A percentile compares a stretch with the other conserved stretches of the same genome.
Conservation (phyloP, 1,284 basidiomycete species). For the Grifola frondosa region DNA sequence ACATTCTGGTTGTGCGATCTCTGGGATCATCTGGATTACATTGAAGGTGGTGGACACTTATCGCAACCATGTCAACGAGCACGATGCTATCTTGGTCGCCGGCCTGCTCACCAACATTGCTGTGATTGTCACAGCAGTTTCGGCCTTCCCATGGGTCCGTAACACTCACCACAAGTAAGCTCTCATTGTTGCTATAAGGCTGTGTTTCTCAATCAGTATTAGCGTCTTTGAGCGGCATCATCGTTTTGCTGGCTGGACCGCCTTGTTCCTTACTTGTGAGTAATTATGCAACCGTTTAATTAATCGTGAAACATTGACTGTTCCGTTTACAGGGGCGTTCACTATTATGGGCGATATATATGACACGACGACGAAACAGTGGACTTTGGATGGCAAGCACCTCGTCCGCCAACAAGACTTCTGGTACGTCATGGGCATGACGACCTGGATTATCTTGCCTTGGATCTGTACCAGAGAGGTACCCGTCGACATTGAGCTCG, state of each 20-base stretch:
- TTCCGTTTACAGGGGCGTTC: slow-evolving; percentile 49
- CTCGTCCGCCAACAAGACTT: slow-evolving; percentile 69
- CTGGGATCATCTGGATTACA: slow-evolving; percentile 65
- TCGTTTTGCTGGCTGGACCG: slow-evolving; percentile 74
- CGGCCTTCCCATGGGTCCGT: slow-evolving; percentile 71
- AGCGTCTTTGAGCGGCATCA: slow-evolving; percentile 75
- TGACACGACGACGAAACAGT: slow-evolving; percentile 48
- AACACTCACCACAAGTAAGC: slow-evolving; percentile 76
- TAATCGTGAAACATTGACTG: slow-evolving; percentile 1
- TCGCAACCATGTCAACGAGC: slow-evolving; percentile 43
- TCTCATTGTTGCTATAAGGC: not conserved
- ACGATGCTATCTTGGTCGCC: slow-evolving; percentile 54
- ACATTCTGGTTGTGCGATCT: slow-evolving; percentile 70
- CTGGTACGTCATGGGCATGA: slow-evolving; percentile 75
- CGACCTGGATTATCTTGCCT: slow-evolving; percentile 69
- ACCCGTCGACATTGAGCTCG: slow-evolving; percentile 71
- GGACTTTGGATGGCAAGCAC: slow-evolving; percentile 53
- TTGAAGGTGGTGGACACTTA: slow-evolving; percentile 59
- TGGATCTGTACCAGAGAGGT: slow-evolving; percentile 77
- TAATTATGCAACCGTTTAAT: slow-evolving; percentile 5
- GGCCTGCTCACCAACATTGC: slow-evolving; percentile 58
- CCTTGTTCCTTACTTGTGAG: slow-evolving; percentile 58
- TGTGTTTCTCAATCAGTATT: slow-evolving; percentile 13
- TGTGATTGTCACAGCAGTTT: slow-evolving; percentile 53
- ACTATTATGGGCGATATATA: slow-evolving; percentile 65